Base-by-base conservation (phyloP, 2,329 filamentous ascomycete genomes). In the Aspergillus sp. region DNA sequence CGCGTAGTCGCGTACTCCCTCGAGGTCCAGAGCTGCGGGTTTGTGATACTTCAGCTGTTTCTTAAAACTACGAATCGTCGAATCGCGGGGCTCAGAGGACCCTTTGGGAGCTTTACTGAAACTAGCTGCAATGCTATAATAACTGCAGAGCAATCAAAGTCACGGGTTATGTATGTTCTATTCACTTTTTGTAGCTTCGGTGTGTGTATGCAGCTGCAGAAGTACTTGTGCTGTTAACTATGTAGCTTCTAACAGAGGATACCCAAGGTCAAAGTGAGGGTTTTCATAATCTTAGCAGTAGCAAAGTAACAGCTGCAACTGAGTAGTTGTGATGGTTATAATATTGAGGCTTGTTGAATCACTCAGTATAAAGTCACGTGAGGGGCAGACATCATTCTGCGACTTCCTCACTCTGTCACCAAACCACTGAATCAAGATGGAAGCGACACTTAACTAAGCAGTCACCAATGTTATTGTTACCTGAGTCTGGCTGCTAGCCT, bases 321-420 rank as follows among this genome's bases (percentile, higher is more conserved):
- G 4, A 30, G 3, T 4, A 9, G 7, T 30, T 30, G 3, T 30
- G 24, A 30, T 30, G 9, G 27, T 4, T 30, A 9, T 30, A 30
- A 11, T 11, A 4, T 30, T 30, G 8, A 9, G 3, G 1, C 9
- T 11, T 30, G 27, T 30, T 12, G 27, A 30, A 30, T 30, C 27
- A 11, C 27, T 11, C 27, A 15, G 34, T 37, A n/a, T 37, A 37
- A 5, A 5, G 33, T 55, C 58, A 60, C 56, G 58, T 60, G 58
- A 50, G n/a, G 0, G 1, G 1, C 20, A 12, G 46, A 51, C 55
- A 45, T 59, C 56, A 58, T 58, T 20, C 56, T 42, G 59, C 52
- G 27, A 24, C 53, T 59, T 61, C 56, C 56, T 52, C 45, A 27
- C 33, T n/a, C 41, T n/a, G 33, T 34, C 46, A 30, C 20, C 41